Conservation (phyloP, 2,329 filamentous ascomycete species). For the Aureobasidium lini region DNA sequence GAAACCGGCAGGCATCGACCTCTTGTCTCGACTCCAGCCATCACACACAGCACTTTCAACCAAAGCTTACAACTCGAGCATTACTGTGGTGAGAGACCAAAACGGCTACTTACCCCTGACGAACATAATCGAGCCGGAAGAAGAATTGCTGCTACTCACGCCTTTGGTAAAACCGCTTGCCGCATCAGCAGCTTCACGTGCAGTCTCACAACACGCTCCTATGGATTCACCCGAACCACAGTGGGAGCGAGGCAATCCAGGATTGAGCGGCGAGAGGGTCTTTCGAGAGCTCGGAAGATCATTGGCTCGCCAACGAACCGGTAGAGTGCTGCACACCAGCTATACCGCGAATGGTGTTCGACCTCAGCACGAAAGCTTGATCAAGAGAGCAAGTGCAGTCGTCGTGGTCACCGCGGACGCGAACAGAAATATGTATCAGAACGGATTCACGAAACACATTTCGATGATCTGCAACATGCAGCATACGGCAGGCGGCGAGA, state of each 20-base stretch:
- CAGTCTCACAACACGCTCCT: conserved; percentile 54
- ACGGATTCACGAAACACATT: conserved; percentile 91
- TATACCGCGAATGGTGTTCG: conserved; percentile 90
- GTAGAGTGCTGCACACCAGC: conserved; percentile 84
- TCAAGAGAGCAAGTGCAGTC: conserved; percentile 79
- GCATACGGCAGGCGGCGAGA: conserved; percentile 62
- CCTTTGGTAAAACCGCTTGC: conserved; percentile 88
- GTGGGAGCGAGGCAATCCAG: conserved; percentile 51
- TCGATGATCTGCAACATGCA: conserved; percentile 90
- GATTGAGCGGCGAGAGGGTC: conserved; percentile 89
- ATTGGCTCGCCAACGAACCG: conserved; percentile 76
- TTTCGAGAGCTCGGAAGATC: conserved; percentile 84
- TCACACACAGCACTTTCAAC: conserved; percentile 74
- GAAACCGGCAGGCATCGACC: conserved; percentile 71
- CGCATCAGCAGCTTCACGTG: conserved; percentile 74
- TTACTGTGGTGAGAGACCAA: conserved; percentile 86
- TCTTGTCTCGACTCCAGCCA: conserved; percentile 73
- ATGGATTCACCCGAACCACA: conserved; percentile 50
- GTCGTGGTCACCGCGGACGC: conserved; percentile 90
- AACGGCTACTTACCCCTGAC: conserved; percentile 76
- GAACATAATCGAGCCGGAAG: conserved; percentile 70
- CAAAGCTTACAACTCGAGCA: conserved; percentile 83
- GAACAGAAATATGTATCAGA: conserved; percentile 87
- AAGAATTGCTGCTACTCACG: conserved; percentile 83
- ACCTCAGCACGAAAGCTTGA: conserved; percentile 87